Evolutionary conservation across 192 early-diverging fungal species (phyloP).

Genomic region (Neocallimastix lanati): DNA sequence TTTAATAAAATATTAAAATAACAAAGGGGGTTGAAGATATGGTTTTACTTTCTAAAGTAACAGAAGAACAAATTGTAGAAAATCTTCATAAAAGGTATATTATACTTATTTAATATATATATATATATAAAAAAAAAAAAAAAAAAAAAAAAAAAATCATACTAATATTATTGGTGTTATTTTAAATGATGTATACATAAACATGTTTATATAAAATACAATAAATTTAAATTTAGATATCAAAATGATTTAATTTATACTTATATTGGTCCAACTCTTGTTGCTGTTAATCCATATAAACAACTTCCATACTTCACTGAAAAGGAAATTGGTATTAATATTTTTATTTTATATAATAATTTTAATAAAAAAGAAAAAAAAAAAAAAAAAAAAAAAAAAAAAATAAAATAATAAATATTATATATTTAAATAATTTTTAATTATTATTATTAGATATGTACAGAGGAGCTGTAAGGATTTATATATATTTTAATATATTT

Average conservation of each 20-base stretch:
- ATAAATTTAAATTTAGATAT: constrained; percentile 8
- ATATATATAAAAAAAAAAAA: no score
- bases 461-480: not conserved
- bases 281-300: constrained; percentile 90
- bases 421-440: no score
- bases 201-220: not conserved
- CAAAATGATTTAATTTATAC: constrained; percentile 56
- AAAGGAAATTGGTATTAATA: constrained; percentile 45
- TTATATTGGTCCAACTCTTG: constrained; percentile 65
- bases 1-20: no score
- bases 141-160: no score
- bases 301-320: constrained; percentile 89
- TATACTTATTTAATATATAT: no score
- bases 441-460: not conserved
- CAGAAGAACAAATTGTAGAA: constrained; percentile 84
- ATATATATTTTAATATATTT: no score
- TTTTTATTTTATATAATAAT: no score
- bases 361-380: no score
- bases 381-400: no score
- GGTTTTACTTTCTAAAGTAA: constrained; percentile 84
- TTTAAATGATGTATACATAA: no score
- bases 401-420: no score
- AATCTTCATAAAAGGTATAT: constrained; percentile 86
- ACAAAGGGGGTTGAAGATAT: constrained; percentile 53
- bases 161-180: no score